Evolutionary conservation across 1,139 yeast species (phyloP).

Genomic region (Taphrina betulina): DNA sequence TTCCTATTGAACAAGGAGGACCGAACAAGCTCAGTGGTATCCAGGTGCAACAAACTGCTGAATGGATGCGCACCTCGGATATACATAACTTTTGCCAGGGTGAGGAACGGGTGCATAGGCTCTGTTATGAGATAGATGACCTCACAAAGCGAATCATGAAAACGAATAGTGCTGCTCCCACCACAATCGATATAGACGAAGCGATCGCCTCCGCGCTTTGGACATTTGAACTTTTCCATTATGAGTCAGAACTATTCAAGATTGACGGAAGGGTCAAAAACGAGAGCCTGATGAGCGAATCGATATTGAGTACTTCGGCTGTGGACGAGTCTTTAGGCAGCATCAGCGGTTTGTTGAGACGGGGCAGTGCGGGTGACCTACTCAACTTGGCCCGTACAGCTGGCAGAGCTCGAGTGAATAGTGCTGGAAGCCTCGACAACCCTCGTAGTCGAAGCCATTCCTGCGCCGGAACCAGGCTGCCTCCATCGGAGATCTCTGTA

Average conservation of each 20-base stretch:
- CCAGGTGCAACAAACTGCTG: constrained; percentile 9
- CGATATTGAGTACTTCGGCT: neutral
- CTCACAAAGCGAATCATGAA: neutral
- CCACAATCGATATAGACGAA: constrained; percentile 3
- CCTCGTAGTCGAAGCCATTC: constrained; percentile 1
- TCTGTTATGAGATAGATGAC: constrained; percentile 27
- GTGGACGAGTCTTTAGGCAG: constrained; percentile 1
- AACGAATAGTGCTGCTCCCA: neutral
- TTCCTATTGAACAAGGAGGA: constrained; percentile 1
- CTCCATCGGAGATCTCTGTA: neutral
- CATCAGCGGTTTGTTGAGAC: constrained; percentile 10
- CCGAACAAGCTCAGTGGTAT: constrained; percentile 9
- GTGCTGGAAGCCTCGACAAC: constrained; percentile 21
- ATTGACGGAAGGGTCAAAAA: neutral
- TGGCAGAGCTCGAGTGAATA: constrained; percentile 18
- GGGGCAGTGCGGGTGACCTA: constrained; percentile 30
- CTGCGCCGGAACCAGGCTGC: neutral
- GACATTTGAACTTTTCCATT: constrained; percentile 11
- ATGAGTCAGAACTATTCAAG: constrained; percentile 12
- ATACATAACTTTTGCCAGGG: constrained; percentile 26
- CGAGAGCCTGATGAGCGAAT: neutral
- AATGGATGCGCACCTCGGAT: constrained; percentile 22
- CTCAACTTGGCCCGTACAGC: constrained; percentile 9
- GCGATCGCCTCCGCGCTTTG: constrained; percentile 9
- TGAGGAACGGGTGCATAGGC: constrained; percentile 25